A percentile compares a stretch with the other conserved stretches of the same genome.
phyloP scores from a whole-genome alignment of 1,284 basidiomycete species.

The Ustilago xerochloae region DNA sequence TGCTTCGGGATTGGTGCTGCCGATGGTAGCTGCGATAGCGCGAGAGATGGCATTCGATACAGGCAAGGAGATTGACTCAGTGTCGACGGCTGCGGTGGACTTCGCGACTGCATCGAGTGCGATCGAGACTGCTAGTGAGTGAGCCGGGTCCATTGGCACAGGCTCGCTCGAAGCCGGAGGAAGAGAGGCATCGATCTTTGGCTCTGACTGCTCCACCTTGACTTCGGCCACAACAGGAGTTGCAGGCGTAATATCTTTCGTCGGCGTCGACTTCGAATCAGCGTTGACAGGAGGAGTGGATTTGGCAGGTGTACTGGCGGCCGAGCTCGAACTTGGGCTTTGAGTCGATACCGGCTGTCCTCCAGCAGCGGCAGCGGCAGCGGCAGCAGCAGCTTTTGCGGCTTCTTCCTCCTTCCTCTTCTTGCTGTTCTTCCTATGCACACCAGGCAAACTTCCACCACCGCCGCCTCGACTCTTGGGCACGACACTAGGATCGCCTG shows the following conservation, averaged over 20 bases:
- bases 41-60: slow-evolving; percentile 37
- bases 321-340: background rate
- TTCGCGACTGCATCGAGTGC: slow-evolving; percentile 31
- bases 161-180: background rate
- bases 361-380: background rate
- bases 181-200: background rate
- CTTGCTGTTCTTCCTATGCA: slow-evolving; percentile 54
- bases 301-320: background rate
- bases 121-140: slow-evolving; percentile 31
- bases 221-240: slow-evolving; percentile 7
- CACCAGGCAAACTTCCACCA: slow-evolving; percentile 55
- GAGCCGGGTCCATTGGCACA: slow-evolving; percentile 3
- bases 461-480: slow-evolving; percentile 59
- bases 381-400: slow-evolving; percentile 15
- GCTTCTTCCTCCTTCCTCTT: slow-evolving; percentile 44
- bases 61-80: slow-evolving; percentile 17
- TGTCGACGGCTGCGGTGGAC: slow-evolving; percentile 18
- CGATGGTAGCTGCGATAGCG: slow-evolving; percentile 38
- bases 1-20: slow-evolving; percentile 6
- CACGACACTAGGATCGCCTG: slow-evolving; percentile 53
- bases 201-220: background rate
- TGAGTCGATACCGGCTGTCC: background rate
- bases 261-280: background rate
- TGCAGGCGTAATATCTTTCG: background rate
- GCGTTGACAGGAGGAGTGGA: background rate